Conservation (phyloP, 2,329 filamentous ascomycete genomes). For the Waltergamsia citrina region DNA sequence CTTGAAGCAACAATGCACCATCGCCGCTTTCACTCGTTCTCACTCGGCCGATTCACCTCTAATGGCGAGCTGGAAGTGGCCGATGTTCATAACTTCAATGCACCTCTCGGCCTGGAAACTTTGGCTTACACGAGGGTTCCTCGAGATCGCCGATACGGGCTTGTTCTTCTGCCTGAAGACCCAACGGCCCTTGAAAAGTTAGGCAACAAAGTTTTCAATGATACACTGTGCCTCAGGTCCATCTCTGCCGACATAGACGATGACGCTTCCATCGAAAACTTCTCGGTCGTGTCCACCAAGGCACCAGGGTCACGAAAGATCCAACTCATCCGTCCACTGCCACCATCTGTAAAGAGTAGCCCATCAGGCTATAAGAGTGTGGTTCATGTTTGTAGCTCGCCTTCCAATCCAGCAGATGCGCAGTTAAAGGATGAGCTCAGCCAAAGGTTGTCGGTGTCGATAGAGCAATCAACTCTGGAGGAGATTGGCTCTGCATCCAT, state of each 20-base stretch:
- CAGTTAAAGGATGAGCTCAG: neutral
- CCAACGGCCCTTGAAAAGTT: neutral
- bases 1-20: neutral
- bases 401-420: neutral
- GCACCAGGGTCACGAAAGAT: no score
- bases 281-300: no score
- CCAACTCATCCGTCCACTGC: neutral
- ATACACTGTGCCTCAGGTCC: neutral
- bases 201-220: neutral
- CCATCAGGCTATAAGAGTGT: no score
- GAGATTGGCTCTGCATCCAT: neutral
- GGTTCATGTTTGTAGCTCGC: neutral
- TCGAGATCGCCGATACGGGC: neutral
- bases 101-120: neutral
- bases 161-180: neutral
- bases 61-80: neutral
- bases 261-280: no score
- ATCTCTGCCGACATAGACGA: no score
- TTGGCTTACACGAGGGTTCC: neutral
- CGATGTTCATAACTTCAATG: neutral
- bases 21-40: neutral
- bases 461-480: neutral
- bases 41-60: neutral
- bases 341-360: neutral
- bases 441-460: neutral